These are phyloP conservation scores for Paraphaeosphaeria sporulosa DNA, from an alignment of 2,329 filamentous ascomycete genomes.

Conservation along the genomic window DNA sequence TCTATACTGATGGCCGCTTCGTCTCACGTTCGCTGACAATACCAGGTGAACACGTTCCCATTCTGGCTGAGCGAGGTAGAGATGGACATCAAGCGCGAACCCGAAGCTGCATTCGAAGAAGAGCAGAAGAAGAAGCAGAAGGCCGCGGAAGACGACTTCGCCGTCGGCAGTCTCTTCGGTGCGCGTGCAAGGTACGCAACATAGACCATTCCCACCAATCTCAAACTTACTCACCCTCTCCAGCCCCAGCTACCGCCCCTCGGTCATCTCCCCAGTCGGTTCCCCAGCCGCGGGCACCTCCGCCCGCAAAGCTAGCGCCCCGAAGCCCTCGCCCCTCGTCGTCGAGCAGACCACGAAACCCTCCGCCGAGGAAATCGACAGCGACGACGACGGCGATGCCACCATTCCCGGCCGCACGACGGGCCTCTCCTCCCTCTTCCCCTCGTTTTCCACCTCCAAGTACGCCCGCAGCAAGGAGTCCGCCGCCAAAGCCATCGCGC, in stretches of 20 bases:
- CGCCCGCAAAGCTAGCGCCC: slow-evolving; percentile 28
- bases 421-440: slow-evolving; percentile 75
- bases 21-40: slow-evolving; percentile 47
- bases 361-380: slow-evolving; percentile 55
- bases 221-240: neutral
- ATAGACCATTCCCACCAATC: rapidly evolving
- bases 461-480: slow-evolving; percentile 60
- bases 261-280: slow-evolving; percentile 71
- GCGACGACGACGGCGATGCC: slow-evolving; percentile 57
- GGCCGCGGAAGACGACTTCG: slow-evolving; percentile 84
- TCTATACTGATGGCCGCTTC: neutral
- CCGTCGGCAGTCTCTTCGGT: slow-evolving; percentile 86
- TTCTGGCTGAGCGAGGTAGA: slow-evolving; percentile 96
- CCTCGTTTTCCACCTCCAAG: slow-evolving; percentile 81
- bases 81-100: slow-evolving; percentile 91
- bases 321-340: slow-evolving; percentile 26
- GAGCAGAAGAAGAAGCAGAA: slow-evolving; percentile 85
- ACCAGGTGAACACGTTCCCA: slow-evolving; percentile 82
- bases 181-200: slow-evolving; percentile 32
- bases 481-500: slow-evolving; percentile 52
- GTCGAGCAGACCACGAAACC: slow-evolving; percentile 42
- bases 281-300: slow-evolving; percentile 59
- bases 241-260: slow-evolving; percentile 60
- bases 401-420: slow-evolving; percentile 58
- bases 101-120: slow-evolving; percentile 86